phyloP scores from a whole-genome alignment of 2,329 filamentous ascomycete genomes.

The Neodidymelliopsis sp. region DNA sequence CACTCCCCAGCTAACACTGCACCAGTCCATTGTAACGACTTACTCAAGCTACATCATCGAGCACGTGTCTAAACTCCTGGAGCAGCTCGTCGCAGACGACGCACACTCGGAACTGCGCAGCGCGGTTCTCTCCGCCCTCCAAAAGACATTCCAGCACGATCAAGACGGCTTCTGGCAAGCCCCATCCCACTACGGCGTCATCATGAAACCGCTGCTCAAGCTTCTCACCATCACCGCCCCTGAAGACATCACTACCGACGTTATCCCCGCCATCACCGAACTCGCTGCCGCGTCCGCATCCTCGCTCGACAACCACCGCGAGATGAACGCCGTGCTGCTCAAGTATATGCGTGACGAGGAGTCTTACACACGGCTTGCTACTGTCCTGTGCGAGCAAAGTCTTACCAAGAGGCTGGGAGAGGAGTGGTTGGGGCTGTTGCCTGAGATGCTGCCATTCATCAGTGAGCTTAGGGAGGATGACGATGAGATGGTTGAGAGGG shows the following conservation, averaged over 20 bases:
- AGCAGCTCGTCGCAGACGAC: constrained; percentile 47
- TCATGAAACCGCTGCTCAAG: constrained; percentile 72
- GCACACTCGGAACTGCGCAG: constrained; percentile 69
- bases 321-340: constrained; percentile 80
- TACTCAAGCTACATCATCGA: constrained; percentile 89
- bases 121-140: constrained; percentile 74
- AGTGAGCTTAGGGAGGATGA: constrained; percentile 97
- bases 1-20: constrained; percentile 1
- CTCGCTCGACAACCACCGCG: constrained; percentile 88
- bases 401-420: constrained; percentile 84
- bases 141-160: constrained; percentile 83
- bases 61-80: constrained; percentile 70
- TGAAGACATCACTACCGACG: constrained; percentile 53
- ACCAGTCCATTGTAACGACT: constrained; percentile 83
- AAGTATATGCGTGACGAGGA: constrained; percentile 78
- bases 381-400: constrained; percentile 80
- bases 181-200: constrained; percentile 80
- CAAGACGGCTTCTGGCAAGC: constrained; percentile 97
- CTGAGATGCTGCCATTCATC: constrained; percentile 96
- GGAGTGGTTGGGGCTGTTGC: constrained; percentile 89
- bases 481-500: constrained; percentile 88
- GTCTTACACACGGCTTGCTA: constrained; percentile 76
- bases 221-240: constrained; percentile 57
- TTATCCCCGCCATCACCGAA: constrained; percentile 79
- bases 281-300: constrained; percentile 80